Base-by-base conservation (phyloP, 768 basidiomycete species). In the Boletus pseudo-olivaceus region DNA sequence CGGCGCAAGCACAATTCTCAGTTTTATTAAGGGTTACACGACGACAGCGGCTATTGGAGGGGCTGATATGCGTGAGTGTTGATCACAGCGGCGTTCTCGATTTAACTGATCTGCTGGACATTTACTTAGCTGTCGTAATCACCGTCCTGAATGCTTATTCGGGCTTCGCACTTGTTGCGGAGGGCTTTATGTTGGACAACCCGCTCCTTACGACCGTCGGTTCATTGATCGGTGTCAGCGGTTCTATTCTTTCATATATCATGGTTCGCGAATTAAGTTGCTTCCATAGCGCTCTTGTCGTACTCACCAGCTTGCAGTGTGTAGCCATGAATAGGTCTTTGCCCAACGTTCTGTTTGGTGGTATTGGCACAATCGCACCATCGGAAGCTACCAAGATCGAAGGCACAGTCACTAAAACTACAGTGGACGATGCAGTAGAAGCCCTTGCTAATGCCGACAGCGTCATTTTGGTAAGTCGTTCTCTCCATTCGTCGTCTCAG, bases 151-250 rank as follows among this genome's bases (percentile, higher is more conserved):
- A 94, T 66, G 90, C 92, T 12, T 94, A 93, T 71, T 90, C 88
- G 56, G 92, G 92, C 20, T 92, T 94, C 61, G 92, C 92, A 17
- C 82, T 94, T 11, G 90, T 94, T 17, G 92, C 92, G 3, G 92
- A 94, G 78, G 92, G 90, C 7, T 90, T 94, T 65, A 94, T 94
- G 92, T 69, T 93, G 59, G 88, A 93, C 62, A 93, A 93, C 64
- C 82, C 90, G 15, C 77, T 93, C 11, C 73, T 93, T 42, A 90
- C 89, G 2, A 89, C 88, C 0, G 82, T 94, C 34, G 92, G 92
- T 15, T 87, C 91, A 20, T 73, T 94, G 45, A 94, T 94, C 54
- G 92, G 91, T 37, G 92, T 93, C 65, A 90, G 88, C 70, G 92
- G 92, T 45, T 91, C 89, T 14, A 94, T 94, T 65, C 79, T 94